Conservation (phyloP, 192 early-diverging fungal genomes). For the Umbelopsis vinacea region DNA sequence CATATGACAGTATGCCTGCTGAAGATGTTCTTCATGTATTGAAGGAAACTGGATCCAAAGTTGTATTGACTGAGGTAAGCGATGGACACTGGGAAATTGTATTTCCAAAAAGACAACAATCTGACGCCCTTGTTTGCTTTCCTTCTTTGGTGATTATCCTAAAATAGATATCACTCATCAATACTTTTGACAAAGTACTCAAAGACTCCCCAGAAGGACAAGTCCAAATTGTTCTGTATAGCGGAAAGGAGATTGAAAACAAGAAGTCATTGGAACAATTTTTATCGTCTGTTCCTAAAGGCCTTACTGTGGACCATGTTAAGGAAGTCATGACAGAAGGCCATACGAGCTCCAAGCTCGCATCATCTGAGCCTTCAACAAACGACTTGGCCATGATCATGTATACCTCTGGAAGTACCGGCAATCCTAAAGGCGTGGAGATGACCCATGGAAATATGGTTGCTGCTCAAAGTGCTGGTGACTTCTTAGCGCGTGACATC, state of each 20-base stretch:
- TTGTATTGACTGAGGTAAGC: constrained; percentile 52
- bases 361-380: constrained; percentile 41
- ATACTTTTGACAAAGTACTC: constrained; percentile 36
- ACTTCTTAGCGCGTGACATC: constrained; percentile 29
- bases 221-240: constrained; percentile 65
- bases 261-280: background rate
- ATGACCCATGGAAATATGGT: constrained; percentile 70
- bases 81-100: background rate
- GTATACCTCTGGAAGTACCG: constrained; percentile 69
- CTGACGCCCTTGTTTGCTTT: background rate
- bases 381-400: constrained; percentile 64
- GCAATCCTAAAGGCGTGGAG: constrained; percentile 77
- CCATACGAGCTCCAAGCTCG: background rate
- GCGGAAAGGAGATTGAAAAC: constrained; percentile 51
- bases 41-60: constrained; percentile 42
- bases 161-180: constrained; percentile 31
- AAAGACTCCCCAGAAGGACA: constrained; percentile 31
- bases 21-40: constrained; percentile 73
- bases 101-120: background rate
- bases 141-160: background rate
- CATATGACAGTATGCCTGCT: constrained; percentile 77
- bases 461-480: constrained; percentile 56
- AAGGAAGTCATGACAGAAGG: constrained; percentile 1
- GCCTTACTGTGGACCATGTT: background rate
- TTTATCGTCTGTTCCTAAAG: background rate